A percentile compares a stretch with the other conserved stretches of the same genome.
These are phyloP conservation scores for Blepharisma undulans DNA, from an alignment of 169 alveolate genomes.

Conservation along the genomic window DNA sequence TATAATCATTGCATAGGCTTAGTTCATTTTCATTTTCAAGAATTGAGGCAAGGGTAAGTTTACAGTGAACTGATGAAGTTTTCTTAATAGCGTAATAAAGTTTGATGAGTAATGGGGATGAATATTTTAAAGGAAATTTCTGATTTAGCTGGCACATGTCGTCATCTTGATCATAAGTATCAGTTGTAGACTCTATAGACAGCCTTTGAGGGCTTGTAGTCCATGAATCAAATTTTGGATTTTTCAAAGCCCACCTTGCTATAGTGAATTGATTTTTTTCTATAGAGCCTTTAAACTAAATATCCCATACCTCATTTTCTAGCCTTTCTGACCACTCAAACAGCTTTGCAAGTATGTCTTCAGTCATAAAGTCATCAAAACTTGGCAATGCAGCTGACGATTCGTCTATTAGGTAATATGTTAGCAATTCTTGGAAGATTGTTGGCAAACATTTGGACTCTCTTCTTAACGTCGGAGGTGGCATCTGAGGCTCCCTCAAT, in stretches of 20 bases:
- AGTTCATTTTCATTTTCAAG: neutral
- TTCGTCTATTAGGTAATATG: neutral
- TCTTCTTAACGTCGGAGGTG: neutral
- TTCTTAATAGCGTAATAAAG: neutral
- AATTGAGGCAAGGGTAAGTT: neutral
- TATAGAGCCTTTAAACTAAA: neutral
- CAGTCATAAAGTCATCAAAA: neutral
- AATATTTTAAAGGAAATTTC: neutral
- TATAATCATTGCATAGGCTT: neutral
- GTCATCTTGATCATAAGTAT: neutral
- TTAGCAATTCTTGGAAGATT: neutral
- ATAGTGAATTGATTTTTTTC: neutral
- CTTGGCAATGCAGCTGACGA: neutral
- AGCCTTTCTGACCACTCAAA: neutral
- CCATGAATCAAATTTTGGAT: neutral
- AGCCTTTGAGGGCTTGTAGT: neutral
- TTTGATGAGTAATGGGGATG: neutral
- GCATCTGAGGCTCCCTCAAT: neutral
- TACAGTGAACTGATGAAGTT: neutral
- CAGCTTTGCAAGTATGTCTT: neutral
- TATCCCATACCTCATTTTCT: neutral
- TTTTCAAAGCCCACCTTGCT: neutral
- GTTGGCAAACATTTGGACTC: neutral
- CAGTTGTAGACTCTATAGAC: neutral
- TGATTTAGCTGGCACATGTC: neutral